Conservation (phyloP, 139 green algal genomes). For the Coccomyxa sp. region DNA sequence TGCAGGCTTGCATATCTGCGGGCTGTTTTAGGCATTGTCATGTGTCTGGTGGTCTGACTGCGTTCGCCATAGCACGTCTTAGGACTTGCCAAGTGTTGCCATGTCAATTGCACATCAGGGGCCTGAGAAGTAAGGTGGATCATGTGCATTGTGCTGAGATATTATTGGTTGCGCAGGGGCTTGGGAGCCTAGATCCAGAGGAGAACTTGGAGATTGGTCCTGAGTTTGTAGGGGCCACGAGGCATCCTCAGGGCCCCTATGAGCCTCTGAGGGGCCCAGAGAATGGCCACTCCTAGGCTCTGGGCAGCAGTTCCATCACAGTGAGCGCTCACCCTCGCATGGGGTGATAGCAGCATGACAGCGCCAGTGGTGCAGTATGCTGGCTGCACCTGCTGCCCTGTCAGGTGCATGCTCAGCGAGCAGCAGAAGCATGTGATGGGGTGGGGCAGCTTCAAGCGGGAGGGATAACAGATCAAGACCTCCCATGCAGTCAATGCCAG, state of each 20-base stretch:
- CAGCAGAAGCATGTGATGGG: too few relatives aligned
- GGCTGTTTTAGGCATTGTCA: too few relatives aligned
- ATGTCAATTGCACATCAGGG: neutral
- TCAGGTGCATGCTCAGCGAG: too few relatives aligned
- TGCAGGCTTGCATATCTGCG: neutral
- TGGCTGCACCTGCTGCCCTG: too few relatives aligned
- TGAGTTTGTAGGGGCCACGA: slow-evolving; percentile 6
- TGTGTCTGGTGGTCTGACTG: neutral
- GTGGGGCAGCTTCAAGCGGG: too few relatives aligned
- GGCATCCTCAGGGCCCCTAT: neutral
- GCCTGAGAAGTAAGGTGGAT: neutral
- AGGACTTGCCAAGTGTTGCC: neutral
- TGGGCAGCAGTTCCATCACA: too few relatives aligned
- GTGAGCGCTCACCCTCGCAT: too few relatives aligned
- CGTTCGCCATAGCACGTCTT: neutral
- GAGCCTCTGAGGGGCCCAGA: neutral
- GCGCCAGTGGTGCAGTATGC: too few relatives aligned
- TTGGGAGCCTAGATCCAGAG: slow-evolving; percentile 4
- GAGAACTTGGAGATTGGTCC: neutral
- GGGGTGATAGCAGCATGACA: too few relatives aligned
- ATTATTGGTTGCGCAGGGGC: neutral
- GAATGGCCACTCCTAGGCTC: too few relatives aligned
- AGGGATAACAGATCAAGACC: too few relatives aligned
- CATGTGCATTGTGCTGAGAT: neutral
- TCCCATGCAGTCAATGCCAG: too few relatives aligned